Evolutionary conservation across 805 yeast species (phyloP).

Genomic region (Kazachstania africana): DNA sequence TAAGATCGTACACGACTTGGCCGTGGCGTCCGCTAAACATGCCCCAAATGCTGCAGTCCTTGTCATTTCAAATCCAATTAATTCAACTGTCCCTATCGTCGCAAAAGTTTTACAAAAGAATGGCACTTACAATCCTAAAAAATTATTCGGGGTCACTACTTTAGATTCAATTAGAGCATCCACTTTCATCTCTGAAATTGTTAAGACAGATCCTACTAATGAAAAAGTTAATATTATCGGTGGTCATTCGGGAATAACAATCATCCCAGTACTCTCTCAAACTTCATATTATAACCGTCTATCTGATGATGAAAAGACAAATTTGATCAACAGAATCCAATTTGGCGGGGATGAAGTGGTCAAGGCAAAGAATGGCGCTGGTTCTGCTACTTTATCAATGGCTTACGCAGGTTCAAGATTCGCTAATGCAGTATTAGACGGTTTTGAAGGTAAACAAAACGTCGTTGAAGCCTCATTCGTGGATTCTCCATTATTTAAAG

Average conservation of each 20-base stretch:
- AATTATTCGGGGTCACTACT: constrained; percentile 92
- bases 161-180: constrained; percentile 85
- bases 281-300: constrained; percentile 52
- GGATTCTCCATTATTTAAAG: constrained; percentile 70
- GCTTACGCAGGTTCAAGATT: constrained; percentile 83
- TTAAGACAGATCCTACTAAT: constrained; percentile 52
- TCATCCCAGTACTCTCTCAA: constrained; percentile 86
- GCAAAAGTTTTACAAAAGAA: constrained; percentile 80
- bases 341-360: constrained; percentile 96
- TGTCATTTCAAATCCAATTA: constrained; percentile 90
- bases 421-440: constrained; percentile 52
- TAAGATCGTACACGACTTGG: constrained; percentile 85
- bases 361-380: constrained; percentile 87
- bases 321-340: constrained; percentile 77
- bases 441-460: constrained; percentile 52
- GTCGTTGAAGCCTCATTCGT: constrained; percentile 61
- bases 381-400: constrained; percentile 89
- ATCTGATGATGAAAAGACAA: constrained; percentile 47
- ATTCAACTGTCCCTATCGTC: constrained; percentile 94
- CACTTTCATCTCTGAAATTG: constrained; percentile 54
- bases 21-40: constrained; percentile 69
- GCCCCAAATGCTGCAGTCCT: constrained; percentile 76
- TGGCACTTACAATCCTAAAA: constrained; percentile 85
- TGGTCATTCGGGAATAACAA: constrained; percentile 95
- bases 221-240: constrained; percentile 85